These are phyloP conservation scores for Phytophthora meadii DNA, from an alignment of 352 stramenopile species.

Conservation along the genomic window DNA sequence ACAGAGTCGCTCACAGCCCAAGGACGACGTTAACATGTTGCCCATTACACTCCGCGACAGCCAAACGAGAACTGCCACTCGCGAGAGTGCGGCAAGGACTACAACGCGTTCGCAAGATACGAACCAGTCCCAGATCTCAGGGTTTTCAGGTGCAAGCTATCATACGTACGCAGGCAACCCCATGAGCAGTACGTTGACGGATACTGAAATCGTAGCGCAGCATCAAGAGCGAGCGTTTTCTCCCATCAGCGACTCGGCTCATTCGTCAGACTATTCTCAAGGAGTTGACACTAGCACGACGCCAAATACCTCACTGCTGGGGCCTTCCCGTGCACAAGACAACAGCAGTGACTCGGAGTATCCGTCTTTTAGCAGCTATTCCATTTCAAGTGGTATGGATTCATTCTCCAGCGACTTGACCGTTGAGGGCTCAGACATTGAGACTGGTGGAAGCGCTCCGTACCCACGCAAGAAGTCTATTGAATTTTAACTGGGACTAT, in stretches of 20 bases:
- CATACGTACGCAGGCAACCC: constrained; percentile 42
- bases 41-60: constrained; percentile 22
- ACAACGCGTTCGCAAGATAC: constrained; percentile 34
- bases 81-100: constrained; percentile 28
- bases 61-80: constrained; percentile 26
- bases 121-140: constrained; percentile 57
- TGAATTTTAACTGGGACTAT: constrained; percentile 17
- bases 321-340: constrained; percentile 5
- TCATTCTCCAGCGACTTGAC: constrained; percentile 53
- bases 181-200: constrained; percentile 44
- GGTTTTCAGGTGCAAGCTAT: constrained; percentile 51
- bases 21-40: constrained; percentile 32
- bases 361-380: constrained; percentile 34
- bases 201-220: constrained; percentile 51
- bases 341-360: constrained; percentile 19
- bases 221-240: constrained; percentile 46
- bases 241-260: constrained; percentile 36
- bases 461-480: constrained; percentile 56
- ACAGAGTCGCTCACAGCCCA: constrained; percentile 37
- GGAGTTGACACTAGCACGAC: constrained; percentile 34
- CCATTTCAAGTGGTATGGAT: constrained; percentile 38
- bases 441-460: constrained; percentile 17
- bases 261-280: constrained; percentile 43
- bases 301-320: constrained; percentile 21
- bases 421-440: constrained; percentile 35